These are phyloP conservation scores for Phytophthora ohioensis DNA, from an alignment of 352 stramenopile genomes.

Conservation along the genomic window DNA sequence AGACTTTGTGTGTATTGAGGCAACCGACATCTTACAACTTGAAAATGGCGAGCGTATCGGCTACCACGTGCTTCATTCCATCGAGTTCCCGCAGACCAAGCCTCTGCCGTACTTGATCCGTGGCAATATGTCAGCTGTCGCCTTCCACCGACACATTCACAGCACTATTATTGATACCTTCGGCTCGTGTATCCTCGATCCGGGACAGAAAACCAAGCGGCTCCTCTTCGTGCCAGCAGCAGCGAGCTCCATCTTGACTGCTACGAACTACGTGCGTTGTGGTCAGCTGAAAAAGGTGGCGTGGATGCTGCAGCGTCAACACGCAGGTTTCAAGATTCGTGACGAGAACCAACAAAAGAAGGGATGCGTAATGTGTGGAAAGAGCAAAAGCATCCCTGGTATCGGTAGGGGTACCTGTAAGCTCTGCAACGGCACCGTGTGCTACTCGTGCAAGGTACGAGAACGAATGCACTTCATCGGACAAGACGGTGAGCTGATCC, in stretches of 20 bases:
- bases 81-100: slow-evolving; percentile 37
- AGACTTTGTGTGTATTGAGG: slow-evolving; percentile 36
- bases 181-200: slow-evolving; percentile 25
- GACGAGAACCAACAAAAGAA: slow-evolving; percentile 14
- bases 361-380: slow-evolving; percentile 37
- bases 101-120: slow-evolving; percentile 20
- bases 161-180: slow-evolving; percentile 37
- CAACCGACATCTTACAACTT: slow-evolving; percentile 27
- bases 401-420: slow-evolving; percentile 36
- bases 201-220: slow-evolving; percentile 14
- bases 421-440: slow-evolving; percentile 26
- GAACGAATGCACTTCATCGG: slow-evolving; percentile 52
- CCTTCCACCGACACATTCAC: slow-evolving; percentile 32
- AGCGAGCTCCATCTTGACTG: slow-evolving; percentile 15
- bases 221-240: slow-evolving; percentile 12
- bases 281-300: slow-evolving; percentile 32
- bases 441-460: slow-evolving; percentile 32
- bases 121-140: slow-evolving; percentile 25
- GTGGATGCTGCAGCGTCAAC: slow-evolving; percentile 35
- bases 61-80: slow-evolving; percentile 33
- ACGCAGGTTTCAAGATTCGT: slow-evolving; percentile 15
- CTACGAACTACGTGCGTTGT: slow-evolving; percentile 28
- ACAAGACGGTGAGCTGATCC: slow-evolving; percentile 36
- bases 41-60: slow-evolving; percentile 33
- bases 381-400: slow-evolving; percentile 30